phyloP scores from a whole-genome alignment of 345 rosid genomes.

The Populus tremula region DNA sequence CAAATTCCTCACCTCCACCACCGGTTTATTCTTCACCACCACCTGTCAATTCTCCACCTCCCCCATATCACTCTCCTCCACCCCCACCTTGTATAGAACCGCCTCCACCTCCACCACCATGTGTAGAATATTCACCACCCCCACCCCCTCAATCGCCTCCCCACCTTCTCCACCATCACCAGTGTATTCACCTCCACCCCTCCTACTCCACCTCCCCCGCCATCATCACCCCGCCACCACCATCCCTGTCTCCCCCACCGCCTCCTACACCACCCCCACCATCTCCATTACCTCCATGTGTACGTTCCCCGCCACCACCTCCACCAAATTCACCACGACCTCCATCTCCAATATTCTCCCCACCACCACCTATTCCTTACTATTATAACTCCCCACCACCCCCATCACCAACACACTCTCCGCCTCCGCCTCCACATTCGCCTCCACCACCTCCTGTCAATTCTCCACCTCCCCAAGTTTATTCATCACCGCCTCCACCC shows the following conservation, averaged over 20 bases:
- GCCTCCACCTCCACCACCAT: constrained; percentile 61
- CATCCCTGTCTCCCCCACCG: constrained; percentile 24
- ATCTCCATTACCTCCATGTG: constrained; percentile 27
- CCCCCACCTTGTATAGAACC: constrained; percentile 62
- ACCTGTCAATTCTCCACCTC: constrained; percentile 26
- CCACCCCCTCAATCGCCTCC: constrained; percentile 46
- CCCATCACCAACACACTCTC: constrained; percentile 33
- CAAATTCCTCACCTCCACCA: constrained; percentile 29
- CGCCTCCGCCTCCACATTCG: neutral
- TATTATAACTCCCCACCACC: constrained; percentile 34
- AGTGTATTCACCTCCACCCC: constrained; percentile 32
- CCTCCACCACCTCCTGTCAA: constrained; percentile 24
- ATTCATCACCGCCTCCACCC: constrained; percentile 51
- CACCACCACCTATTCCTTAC: constrained; percentile 30
- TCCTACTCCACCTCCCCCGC: constrained; percentile 4
- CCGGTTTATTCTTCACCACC: constrained; percentile 25
- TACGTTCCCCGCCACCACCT: neutral
- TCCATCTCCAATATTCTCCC: constrained; percentile 23
- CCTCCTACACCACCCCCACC: constrained; percentile 18
- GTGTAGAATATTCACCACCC: constrained; percentile 49
- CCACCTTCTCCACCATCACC: constrained; percentile 40
- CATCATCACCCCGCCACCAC: constrained; percentile 38
- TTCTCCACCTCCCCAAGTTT: constrained; percentile 25
- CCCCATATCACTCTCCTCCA: constrained; percentile 30
- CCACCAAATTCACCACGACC: constrained; percentile 28